A percentile compares a stretch with the other conserved stretches of the same genome.
Evolutionary conservation across 306 rosid genomes (phyloP).

Genomic region (Corylus avellana): DNA sequence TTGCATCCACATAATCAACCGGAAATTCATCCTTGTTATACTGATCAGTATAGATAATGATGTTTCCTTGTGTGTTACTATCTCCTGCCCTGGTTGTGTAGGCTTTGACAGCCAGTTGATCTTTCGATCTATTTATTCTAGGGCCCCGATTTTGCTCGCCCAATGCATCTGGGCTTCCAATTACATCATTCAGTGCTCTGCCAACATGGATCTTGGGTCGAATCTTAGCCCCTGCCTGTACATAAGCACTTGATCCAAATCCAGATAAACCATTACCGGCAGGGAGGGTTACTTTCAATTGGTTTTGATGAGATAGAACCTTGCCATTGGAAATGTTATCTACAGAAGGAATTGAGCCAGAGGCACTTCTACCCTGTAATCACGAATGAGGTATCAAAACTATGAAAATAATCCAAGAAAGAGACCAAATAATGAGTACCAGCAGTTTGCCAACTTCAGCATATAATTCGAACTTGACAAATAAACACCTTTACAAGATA

Average conservation of each 20-base stretch:
- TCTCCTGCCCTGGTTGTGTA: slow-evolving; percentile 75
- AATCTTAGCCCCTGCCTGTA: slow-evolving; percentile 49
- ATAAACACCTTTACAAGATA: not conserved
- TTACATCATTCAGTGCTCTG: slow-evolving; percentile 45
- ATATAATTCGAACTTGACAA: not conserved
- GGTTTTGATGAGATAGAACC: slow-evolving; percentile 44
- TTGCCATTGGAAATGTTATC: slow-evolving; percentile 56
- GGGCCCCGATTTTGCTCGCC: slow-evolving; percentile 94
- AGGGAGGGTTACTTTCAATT: slow-evolving; percentile 47
- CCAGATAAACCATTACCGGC: slow-evolving; percentile 54
- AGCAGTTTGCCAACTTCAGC: not conserved
- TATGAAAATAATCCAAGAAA: not conserved
- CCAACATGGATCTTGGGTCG: slow-evolving; percentile 53
- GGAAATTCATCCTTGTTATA: slow-evolving; percentile 79
- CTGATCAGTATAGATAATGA: slow-evolving; percentile 68
- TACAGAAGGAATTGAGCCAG: slow-evolving; percentile 44
- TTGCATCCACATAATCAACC: slow-evolving; percentile 64
- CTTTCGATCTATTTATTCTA: slow-evolving; percentile 63
- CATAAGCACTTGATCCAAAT: slow-evolving; percentile 54
- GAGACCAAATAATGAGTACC: not conserved
- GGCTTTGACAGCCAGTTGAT: slow-evolving; percentile 64
- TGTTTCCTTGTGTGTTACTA: slow-evolving; percentile 67
- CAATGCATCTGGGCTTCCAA: slow-evolving; percentile 60
- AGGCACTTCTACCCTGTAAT: slow-evolving; percentile 52
- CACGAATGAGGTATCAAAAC: slow-evolving; percentile 12